Evolutionary conservation across 805 yeast species (phyloP).

Genomic region (Metschnikowia dekortorum): DNA sequence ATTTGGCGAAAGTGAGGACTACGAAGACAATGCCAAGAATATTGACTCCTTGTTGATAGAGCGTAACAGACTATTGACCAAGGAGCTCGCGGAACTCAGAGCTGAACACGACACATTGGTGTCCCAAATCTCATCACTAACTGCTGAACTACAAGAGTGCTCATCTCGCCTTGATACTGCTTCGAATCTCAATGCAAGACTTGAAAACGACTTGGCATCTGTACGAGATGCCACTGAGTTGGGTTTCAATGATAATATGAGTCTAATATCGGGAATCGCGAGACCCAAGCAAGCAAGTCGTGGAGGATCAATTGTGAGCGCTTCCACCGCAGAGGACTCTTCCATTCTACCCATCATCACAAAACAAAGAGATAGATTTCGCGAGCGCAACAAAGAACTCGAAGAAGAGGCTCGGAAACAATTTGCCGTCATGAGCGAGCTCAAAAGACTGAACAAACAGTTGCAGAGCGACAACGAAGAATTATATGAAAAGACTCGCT

Average conservation of each 20-base stretch:
- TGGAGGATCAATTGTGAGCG: constrained; percentile 34
- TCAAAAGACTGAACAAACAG: constrained; percentile 58
- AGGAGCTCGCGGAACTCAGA: constrained; percentile 64
- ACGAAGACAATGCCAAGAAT: constrained; percentile 24
- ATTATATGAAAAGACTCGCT: constrained; percentile 73
- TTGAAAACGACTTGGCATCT: constrained; percentile 70
- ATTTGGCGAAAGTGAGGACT: constrained; percentile 51
- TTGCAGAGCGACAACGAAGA: constrained; percentile 73
- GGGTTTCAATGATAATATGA: constrained; percentile 54
- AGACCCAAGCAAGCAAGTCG: constrained; percentile 19
- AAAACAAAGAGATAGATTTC: constrained; percentile 91
- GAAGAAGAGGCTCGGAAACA: constrained; percentile 74
- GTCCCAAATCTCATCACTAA: constrained; percentile 38
- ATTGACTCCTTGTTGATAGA: constrained; percentile 60
- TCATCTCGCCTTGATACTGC: constrained; percentile 39
- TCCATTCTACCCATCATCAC: constrained; percentile 81
- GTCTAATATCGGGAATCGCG: constrained; percentile 60
- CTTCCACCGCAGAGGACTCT: constrained; percentile 30
- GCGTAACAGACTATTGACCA: constrained; percentile 68
- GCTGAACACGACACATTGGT: constrained; percentile 49
- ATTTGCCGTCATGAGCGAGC: constrained; percentile 48
- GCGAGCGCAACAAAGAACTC: constrained; percentile 74
- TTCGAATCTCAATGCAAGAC: constrained; percentile 47
- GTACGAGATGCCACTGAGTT: constrained; percentile 42
- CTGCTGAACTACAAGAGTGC: constrained; percentile 29